These are phyloP conservation scores for Gossypium gossypioides DNA, from an alignment of 441 rosid genomes.

Conservation along the genomic window DNA sequence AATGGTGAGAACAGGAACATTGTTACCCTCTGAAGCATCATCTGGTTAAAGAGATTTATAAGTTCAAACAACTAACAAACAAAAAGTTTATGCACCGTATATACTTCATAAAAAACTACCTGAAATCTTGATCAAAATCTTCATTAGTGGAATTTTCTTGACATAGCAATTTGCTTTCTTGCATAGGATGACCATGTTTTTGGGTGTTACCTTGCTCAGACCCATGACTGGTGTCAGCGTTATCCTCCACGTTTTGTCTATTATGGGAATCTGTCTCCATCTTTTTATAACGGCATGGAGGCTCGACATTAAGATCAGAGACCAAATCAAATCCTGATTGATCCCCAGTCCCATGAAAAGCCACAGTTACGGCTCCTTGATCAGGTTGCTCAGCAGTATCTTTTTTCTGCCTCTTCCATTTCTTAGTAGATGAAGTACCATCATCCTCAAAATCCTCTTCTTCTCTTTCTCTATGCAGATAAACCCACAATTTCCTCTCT, in stretches of 20 bases:
- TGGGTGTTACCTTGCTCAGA: slow-evolving; percentile 31
- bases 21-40: background rate
- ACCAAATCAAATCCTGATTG: slow-evolving; percentile 61
- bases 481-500: slow-evolving; percentile 96
- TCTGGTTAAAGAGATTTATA: slow-evolving; percentile 2
- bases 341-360: slow-evolving; percentile 46
- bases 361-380: slow-evolving; percentile 59
- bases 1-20: background rate
- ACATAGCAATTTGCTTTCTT: slow-evolving; percentile 57
- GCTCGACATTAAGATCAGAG: slow-evolving; percentile 60
- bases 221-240: slow-evolving; percentile 31
- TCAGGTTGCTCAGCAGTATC: slow-evolving; percentile 77
- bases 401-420: slow-evolving; percentile 97
- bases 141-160: slow-evolving; percentile 84
- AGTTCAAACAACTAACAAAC: slow-evolving; percentile 9
- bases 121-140: slow-evolving; percentile 56
- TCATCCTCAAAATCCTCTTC: slow-evolving; percentile 99
- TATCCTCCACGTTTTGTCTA: slow-evolving; percentile 40
- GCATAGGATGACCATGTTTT: slow-evolving; percentile 36
- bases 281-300: slow-evolving; percentile 39
- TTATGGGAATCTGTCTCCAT: slow-evolving; percentile 31
- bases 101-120: slow-evolving; percentile 28
- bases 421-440: slow-evolving; percentile 99
- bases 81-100: background rate
- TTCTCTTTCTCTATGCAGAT: slow-evolving; percentile 89